These are phyloP conservation scores for Candida quercuum DNA, from an alignment of 805 yeast species.

Conservation along the genomic window DNA sequence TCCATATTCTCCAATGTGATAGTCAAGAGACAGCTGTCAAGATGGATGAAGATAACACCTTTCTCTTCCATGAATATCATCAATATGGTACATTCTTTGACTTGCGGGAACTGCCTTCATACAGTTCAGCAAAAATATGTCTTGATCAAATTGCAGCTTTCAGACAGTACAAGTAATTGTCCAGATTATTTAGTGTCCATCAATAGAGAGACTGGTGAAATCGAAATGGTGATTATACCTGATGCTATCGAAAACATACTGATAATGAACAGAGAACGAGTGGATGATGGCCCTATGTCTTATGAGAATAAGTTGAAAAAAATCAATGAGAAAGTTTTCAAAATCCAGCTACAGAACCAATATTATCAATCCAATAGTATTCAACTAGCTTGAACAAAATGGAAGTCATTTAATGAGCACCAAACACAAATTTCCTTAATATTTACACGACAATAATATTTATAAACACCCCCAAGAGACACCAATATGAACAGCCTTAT, in stretches of 20 bases:
- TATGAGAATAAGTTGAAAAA: neutral
- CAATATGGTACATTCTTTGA: constrained; percentile 3
- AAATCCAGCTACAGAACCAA: neutral
- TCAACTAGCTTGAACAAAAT: neutral
- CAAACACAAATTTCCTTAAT: no score
- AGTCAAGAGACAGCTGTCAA: constrained; percentile 13
- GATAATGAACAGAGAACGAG: neutral
- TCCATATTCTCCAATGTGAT: neutral
- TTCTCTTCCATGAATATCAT: constrained; percentile 9
- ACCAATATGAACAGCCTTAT: no score
- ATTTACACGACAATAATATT: neutral
- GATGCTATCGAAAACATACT: constrained; percentile 1
- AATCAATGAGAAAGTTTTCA: neutral
- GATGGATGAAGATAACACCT: constrained; percentile 18
- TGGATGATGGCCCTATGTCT: no score
- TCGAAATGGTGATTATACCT: constrained; percentile 12
- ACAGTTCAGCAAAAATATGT: constrained; percentile 11
- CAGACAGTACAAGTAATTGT: constrained; percentile 3
- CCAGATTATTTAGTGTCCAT: constrained; percentile 15
- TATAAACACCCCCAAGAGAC: no score
- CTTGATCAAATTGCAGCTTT: constrained; percentile 11
- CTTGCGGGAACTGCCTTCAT: constrained; percentile 16
- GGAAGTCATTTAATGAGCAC: no score
- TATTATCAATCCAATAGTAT: neutral
- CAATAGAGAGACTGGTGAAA: constrained; percentile 12